These are phyloP conservation scores for Hypoxylon sp. DNA, from an alignment of 2,329 filamentous ascomycete species.

Conservation along the genomic window DNA sequence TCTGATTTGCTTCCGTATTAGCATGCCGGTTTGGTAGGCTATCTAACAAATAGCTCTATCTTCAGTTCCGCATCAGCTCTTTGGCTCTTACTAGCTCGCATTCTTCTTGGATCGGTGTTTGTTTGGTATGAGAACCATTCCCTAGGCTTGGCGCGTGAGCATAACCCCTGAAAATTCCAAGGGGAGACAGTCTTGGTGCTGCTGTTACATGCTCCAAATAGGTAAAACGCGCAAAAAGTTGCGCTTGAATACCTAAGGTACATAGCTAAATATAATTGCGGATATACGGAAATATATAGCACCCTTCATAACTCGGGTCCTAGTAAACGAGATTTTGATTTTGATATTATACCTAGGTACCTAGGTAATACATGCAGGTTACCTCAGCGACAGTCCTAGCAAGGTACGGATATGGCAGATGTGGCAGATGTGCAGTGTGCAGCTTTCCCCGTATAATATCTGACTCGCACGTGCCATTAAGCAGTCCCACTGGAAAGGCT, in stretches of 20 bases:
- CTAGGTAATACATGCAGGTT: background rate
- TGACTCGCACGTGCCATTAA: conserved; percentile 38
- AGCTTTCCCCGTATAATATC: conserved; percentile 31
- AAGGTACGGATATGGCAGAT: background rate
- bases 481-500: conserved; percentile 23
- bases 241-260: background rate
- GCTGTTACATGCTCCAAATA: too few relatives aligned
- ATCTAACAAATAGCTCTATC: background rate
- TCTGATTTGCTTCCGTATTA: background rate
- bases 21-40: background rate
- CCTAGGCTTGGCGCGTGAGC: background rate
- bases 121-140: background rate
- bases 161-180: conserved; percentile 1
- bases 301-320: too few relatives aligned
- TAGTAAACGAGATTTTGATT: background rate
- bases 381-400: background rate
- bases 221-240: too few relatives aligned
- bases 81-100: background rate
- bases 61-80: background rate
- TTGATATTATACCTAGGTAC: too few relatives aligned
- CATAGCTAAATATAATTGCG: too few relatives aligned
- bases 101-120: conserved; percentile 2
- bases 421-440: background rate
- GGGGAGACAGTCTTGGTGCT: too few relatives aligned
- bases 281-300: too few relatives aligned